Evolutionary conservation across 1,284 basidiomycete species (phyloP), one percentile per base, ranked within the genome.

Genomic region (Lentinus polychrous): DNA sequence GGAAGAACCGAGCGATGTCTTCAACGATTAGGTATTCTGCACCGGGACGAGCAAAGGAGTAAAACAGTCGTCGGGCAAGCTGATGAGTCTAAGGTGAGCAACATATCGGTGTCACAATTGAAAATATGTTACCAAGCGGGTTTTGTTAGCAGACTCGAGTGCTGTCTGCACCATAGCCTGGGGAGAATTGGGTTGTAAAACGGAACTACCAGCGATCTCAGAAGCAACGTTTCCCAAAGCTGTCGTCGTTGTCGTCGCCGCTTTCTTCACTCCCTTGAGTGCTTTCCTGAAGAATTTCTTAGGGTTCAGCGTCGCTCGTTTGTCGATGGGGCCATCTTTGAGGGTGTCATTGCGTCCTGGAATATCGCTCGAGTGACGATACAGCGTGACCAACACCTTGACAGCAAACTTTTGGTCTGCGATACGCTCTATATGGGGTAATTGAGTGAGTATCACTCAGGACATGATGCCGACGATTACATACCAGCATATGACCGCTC

Each of bases 171-270:
- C 88, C 71, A 89, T 83, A 22, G 86, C 86, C 57, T 81, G 79
- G 0, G 92, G 88, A 1, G 90, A 91, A 63, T 94, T 93, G 37
- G 91, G 91, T 63, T 94, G 91, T 34, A 94, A 67, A 6, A 93
- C 83, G 43, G 84, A 86, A 57, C 86, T 86, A 48, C 83, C 84
- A 53, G 78, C 76, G 56, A 87, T 86, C 63, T 86, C 82, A 4
- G 70, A 73, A 31, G 83, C 86, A 39, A 88, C 81, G 58, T 90
- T 88, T 34, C 89, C 88, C 36, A 91, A 74, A 0, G 80, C 87
- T 7, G 86, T 90, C 2, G 89, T 91, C 0, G 89, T 91, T 2
- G 81, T 85, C n/a, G 84, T 85, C 1, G 88, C 89, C 2, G 78
- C 87, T 20, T 71, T 68, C 45, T 79, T 78, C 15, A 91, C 78